A percentile compares a stretch with the other conserved stretches of the same genome.
phyloP scores from a whole-genome alignment of 177 flowering plant genomes.

The Vitis hybrid region DNA sequence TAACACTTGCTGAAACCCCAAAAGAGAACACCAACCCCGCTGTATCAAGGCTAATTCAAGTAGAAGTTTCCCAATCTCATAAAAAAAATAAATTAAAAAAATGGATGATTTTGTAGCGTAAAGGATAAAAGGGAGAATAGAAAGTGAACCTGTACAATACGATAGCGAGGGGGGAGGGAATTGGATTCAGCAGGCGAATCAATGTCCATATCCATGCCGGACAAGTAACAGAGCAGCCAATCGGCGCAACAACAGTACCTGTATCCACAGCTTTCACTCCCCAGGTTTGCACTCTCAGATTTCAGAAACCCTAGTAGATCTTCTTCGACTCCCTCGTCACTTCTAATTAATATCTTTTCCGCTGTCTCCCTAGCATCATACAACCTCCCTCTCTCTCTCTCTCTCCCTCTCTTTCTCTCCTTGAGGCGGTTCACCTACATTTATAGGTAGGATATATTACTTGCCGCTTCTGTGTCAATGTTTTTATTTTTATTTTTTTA shows the following conservation, averaged over 20 bases:
- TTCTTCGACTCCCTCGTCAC: background rate
- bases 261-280: constrained; percentile 43
- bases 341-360: background rate
- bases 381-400: too few relatives aligned
- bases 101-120: too few relatives aligned
- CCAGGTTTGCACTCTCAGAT: constrained; percentile 36
- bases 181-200: constrained; percentile 44
- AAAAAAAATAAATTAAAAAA: background rate
- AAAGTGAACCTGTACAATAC: constrained; percentile 41
- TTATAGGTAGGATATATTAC: too few relatives aligned
- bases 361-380: too few relatives aligned
- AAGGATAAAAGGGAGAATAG: background rate
- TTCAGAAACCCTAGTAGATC: too few relatives aligned
- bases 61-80: background rate
- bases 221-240: constrained; percentile 45
- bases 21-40: too few relatives aligned
- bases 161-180: constrained; percentile 37
- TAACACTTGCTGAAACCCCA: too few relatives aligned
- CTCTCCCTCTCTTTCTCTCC: too few relatives aligned
- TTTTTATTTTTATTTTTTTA: too few relatives aligned
- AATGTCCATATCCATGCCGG: constrained; percentile 48
- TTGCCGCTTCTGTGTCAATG: too few relatives aligned
- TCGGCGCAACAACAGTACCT: constrained; percentile 45
- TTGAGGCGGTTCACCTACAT: too few relatives aligned
- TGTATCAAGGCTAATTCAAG: background rate